Conservation (phyloP, 2,329 filamentous ascomycete genomes). For the Talaromyces sp. region DNA sequence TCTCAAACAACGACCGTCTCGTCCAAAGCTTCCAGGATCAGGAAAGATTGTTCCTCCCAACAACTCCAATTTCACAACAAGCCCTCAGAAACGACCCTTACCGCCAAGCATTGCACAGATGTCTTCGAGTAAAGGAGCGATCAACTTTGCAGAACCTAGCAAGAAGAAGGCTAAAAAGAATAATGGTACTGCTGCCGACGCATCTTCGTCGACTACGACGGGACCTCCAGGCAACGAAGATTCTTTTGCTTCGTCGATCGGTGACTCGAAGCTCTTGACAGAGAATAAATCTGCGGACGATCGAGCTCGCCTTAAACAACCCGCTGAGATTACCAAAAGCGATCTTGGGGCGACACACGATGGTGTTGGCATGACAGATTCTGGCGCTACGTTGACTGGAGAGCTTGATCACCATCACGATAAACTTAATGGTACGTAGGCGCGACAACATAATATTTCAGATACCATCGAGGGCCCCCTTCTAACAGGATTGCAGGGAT, state of each 20-base stretch:
- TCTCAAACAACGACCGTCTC: slow-evolving; percentile 69
- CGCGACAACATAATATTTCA: slow-evolving; percentile 31
- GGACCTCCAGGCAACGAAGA: slow-evolving; percentile 27
- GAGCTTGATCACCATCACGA: slow-evolving; percentile 20
- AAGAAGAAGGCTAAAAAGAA: slow-evolving; percentile 45
- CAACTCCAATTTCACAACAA: slow-evolving; percentile 32
- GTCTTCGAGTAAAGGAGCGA: slow-evolving; percentile 26
- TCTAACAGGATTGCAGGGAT: slow-evolving; percentile 48
- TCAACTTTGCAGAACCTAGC: slow-evolving; percentile 31
- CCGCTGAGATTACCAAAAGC: slow-evolving; percentile 8
- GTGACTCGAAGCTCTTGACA: slow-evolving; percentile 13
- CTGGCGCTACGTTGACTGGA: slow-evolving; percentile 10
- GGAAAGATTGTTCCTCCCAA: slow-evolving; percentile 43
- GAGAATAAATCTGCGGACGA: slow-evolving; percentile 29
- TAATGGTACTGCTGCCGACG: slow-evolving; percentile 29
- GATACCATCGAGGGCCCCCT: slow-evolving; percentile 54
- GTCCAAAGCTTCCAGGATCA: slow-evolving; percentile 45
- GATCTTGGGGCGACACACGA: slow-evolving; percentile 25
- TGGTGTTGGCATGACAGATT: slow-evolving; percentile 12
- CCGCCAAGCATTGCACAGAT: slow-evolving; percentile 25
- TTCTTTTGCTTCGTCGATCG: slow-evolving; percentile 9
- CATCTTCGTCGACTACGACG: slow-evolving; percentile 10
- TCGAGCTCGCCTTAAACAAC: slow-evolving; percentile 24
- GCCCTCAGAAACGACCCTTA: slow-evolving; percentile 41
- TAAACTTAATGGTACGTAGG: slow-evolving; percentile 35